Evolutionary conservation across 768 basidiomycete genomes (phyloP), one percentile per base, ranked within the genome.

Genomic region (Suillus subluteus): DNA sequence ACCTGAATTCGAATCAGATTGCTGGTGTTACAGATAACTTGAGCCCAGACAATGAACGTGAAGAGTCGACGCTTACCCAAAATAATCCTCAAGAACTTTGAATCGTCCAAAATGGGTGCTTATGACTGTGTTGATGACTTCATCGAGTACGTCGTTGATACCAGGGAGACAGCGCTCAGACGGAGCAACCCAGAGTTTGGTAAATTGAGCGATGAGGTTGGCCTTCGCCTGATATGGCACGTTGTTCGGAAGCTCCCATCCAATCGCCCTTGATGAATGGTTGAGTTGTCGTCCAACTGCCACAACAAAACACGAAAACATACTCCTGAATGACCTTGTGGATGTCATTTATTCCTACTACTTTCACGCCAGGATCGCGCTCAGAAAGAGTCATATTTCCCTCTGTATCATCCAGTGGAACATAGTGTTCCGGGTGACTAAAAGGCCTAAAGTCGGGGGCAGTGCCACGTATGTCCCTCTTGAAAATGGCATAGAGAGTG

Each of bases 231-330:
- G 76, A 62, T 77, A 83, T 0, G 83, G 82, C 32, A 82, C 68
- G 44, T 82, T 76, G 6, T 73, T 71, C 0, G 81, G 81, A 35
- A 84, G 76, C 59, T 84, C 81, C 83, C 82, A 83, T 3, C 73
- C 77, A 38, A 76, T 75, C 9, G 78, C 76, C 13, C 83, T 84
- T 32, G 21, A 58, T 35, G 62, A 16, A 35, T 58, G 8, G 54
- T 59, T 37, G 32, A 32, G n/a, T 6, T 15, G 4, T 46, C 6
- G 1, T 13, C 75, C 0, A 70, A 62, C 7, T 38, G 16, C 56
- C 16, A 35, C 6, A 23, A 41, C 21, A 2, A 35, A 13, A 55
- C n/a, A 35, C 32, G 12, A 3, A 3, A 40, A 72, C 79, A 21
- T 62, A 83, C 82, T 78, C 75, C 2, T 64, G 41, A 23, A 83